Evolutionary conservation across 2,329 filamentous ascomycete genomes (phyloP).

Genomic region (Dactylella cylindrospora): DNA sequence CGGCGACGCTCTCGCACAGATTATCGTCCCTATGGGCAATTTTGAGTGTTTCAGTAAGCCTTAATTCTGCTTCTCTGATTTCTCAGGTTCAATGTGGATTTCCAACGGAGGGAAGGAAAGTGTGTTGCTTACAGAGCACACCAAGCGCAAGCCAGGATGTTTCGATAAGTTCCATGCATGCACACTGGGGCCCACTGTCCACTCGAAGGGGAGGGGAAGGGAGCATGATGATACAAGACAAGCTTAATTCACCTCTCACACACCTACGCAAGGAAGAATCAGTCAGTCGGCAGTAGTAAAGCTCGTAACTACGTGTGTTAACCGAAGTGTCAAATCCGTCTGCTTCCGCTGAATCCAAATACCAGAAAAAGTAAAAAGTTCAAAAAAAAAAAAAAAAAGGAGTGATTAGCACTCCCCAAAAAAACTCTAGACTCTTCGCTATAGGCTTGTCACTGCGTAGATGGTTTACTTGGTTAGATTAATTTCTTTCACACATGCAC

Average conservation of each 20-base stretch:
- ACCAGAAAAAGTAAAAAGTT: slow-evolving; percentile 20
- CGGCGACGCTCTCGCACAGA: background rate
- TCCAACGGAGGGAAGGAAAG: slow-evolving; percentile 26
- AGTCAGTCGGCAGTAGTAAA: too few relatives aligned
- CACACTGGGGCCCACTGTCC: too few relatives aligned
- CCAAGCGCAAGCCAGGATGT: too few relatives aligned
- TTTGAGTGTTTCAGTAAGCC: slow-evolving; percentile 3
- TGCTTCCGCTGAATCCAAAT: slow-evolving; percentile 7
- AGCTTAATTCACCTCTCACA: too few relatives aligned
- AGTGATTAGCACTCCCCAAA: background rate
- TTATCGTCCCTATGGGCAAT: background rate
- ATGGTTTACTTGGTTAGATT: slow-evolving; percentile 1
- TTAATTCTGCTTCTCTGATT: slow-evolving; percentile 1
- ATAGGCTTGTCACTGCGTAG: too few relatives aligned
- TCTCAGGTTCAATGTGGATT: slow-evolving; percentile 20
- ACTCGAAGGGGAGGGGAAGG: too few relatives aligned
- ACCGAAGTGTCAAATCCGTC: slow-evolving; percentile 19
- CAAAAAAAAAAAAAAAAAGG: background rate
- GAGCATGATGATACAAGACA: too few relatives aligned
- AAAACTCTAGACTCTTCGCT: too few relatives aligned
- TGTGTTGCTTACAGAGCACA: slow-evolving; percentile 31
- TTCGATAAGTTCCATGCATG: too few relatives aligned
- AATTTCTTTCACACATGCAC: too few relatives aligned
- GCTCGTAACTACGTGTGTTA: too few relatives aligned
- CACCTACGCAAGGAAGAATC: too few relatives aligned